A percentile compares a stretch with the other conserved stretches of the same genome.
phyloP scores from a whole-genome alignment of 768 basidiomycete species.

The Kwoniella sp. region DNA sequence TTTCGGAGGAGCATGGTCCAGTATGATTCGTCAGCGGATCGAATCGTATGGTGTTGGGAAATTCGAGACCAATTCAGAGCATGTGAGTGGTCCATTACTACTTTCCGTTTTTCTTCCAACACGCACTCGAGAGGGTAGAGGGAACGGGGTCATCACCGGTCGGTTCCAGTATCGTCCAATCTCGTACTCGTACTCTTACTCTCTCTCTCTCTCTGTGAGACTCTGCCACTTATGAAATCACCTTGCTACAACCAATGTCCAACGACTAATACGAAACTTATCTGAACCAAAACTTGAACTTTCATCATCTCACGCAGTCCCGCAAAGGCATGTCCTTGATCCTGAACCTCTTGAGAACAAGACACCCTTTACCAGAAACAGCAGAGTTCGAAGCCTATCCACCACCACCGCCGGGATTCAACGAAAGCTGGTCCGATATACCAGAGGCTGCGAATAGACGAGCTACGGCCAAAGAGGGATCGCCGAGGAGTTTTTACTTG shows the following conservation, averaged over 20 bases:
- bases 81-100: constrained; percentile 60
- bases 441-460: constrained; percentile 15
- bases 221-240: too few relatives aligned
- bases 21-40: constrained; percentile 61
- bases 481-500: constrained; percentile 28
- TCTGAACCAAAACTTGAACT: too few relatives aligned
- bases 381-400: constrained; percentile 47
- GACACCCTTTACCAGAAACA: constrained; percentile 63
- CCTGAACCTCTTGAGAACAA: constrained; percentile 74
- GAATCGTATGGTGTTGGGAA: constrained; percentile 80
- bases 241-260: too few relatives aligned
- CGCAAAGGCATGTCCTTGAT: constrained; percentile 74
- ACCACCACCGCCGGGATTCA: constrained; percentile 39
- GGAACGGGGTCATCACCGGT: too few relatives aligned
- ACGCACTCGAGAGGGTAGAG: too few relatives aligned
- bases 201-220: too few relatives aligned
- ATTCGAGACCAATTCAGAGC: constrained; percentile 85
- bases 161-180: too few relatives aligned
- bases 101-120: neutral
- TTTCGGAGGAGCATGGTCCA: constrained; percentile 87
- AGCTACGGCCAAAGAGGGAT: constrained; percentile 15
- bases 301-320: constrained; percentile 29
- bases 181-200: too few relatives aligned
- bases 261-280: too few relatives aligned
- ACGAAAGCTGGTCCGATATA: constrained; percentile 32